phyloP scores from a whole-genome alignment of 2,329 filamentous ascomycete species.

The Cladosporium austrohemisphaericum region DNA sequence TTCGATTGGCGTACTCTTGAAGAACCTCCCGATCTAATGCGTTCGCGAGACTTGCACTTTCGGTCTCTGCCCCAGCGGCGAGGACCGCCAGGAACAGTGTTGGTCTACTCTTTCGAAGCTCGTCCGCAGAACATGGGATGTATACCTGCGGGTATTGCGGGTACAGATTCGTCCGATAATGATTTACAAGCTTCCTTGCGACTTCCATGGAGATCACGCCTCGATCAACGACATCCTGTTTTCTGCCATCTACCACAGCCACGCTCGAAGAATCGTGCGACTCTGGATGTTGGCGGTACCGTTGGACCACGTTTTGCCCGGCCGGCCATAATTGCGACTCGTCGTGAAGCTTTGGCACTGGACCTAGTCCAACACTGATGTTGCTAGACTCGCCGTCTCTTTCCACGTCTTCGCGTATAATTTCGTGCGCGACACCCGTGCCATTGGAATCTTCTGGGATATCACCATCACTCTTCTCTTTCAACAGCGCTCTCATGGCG shows the following conservation, averaged over 20 bases:
- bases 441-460: not conserved
- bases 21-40: conserved; percentile 48
- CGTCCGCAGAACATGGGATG: conserved; percentile 55
- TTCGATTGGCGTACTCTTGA: conserved; percentile 46
- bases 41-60: conserved; percentile 45
- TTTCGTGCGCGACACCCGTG: not conserved
- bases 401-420: not conserved
- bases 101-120: conserved; percentile 58
- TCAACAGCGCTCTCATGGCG: conserved; percentile 38
- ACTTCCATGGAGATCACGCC: conserved; percentile 56
- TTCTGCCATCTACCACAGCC: conserved; percentile 35
- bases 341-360: not conserved
- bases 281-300: not conserved
- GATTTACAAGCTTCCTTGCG: conserved; percentile 54
- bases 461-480: conserved; percentile 25
- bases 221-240: conserved; percentile 51
- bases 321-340: conserved; percentile 2
- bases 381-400: not conserved
- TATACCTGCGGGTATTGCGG: conserved; percentile 61
- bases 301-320: not conserved
- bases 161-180: conserved; percentile 59
- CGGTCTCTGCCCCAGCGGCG: conserved; percentile 57
- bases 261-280: not conserved
- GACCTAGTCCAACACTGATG: not conserved
- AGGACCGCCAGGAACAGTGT: conserved; percentile 69